Percentiles rank a stretch among this genome's conserved stretches.
Conservation (phyloP, 139 green algal genomes). For the Closterium sp. region DNA sequence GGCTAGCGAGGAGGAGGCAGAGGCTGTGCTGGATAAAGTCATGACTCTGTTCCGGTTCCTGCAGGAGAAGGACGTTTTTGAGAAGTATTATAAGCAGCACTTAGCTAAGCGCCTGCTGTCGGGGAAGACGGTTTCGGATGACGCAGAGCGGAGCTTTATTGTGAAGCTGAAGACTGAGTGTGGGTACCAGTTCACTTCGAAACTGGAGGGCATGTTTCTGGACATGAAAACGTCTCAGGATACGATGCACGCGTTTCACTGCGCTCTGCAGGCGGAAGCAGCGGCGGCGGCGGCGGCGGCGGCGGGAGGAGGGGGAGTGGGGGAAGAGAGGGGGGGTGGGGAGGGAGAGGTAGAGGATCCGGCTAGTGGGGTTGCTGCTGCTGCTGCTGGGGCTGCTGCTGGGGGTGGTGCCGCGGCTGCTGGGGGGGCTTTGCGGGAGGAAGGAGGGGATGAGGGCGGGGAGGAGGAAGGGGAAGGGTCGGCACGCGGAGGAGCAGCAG, state of each 20-base stretch:
- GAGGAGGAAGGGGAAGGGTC: constrained; percentile 97
- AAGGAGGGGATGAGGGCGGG: no score
- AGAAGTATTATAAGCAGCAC: no score
- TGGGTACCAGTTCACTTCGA: constrained; percentile 97
- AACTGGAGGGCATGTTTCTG: constrained; percentile 98
- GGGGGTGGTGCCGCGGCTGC: no score
- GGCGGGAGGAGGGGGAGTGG: background rate
- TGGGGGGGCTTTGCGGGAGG: no score
- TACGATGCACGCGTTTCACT: constrained; percentile 78
- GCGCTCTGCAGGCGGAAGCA: constrained; percentile 17
- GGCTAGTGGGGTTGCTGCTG: background rate
- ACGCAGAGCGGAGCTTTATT: constrained; percentile 88
- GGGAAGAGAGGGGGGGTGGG: background rate
- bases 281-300: constrained; percentile 15
- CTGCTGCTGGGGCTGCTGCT: no score
- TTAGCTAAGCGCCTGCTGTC: no score
- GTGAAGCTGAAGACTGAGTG: constrained; percentile 98
- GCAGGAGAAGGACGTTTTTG: no score
- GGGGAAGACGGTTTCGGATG: no score
- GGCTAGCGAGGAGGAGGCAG: no score
- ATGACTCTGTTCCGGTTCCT: no score
- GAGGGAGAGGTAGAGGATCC: background rate
- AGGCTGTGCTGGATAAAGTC: no score
- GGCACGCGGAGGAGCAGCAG: no score
- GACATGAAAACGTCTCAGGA: constrained; percentile 93